Percentiles rank a stretch among this genome's conserved stretches.
phyloP scores from a whole-genome alignment of 2,329 filamentous ascomycete species.

The Nigrospora sphaerica region DNA sequence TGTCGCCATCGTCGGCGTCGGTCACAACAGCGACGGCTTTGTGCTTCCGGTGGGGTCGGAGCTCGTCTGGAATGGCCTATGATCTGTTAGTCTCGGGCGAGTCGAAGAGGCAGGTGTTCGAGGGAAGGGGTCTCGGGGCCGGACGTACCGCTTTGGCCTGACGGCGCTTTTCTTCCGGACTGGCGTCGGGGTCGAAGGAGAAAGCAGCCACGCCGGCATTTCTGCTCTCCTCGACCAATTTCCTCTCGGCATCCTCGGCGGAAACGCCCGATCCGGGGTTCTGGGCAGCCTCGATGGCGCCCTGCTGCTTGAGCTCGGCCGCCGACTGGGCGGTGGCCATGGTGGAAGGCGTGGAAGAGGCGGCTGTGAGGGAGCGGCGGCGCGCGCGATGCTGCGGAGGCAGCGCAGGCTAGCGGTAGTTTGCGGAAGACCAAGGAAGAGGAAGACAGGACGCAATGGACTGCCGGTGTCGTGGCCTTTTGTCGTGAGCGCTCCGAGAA shows the following conservation, averaged over 20 bases:
- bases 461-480: no score
- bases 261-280: slow-evolving; percentile 63
- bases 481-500: no score
- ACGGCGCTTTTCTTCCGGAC: slow-evolving; percentile 73
- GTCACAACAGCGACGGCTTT: slow-evolving; percentile 68
- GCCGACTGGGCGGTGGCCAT: slow-evolving; percentile 28
- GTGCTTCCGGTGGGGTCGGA: slow-evolving; percentile 53
- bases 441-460: neutral
- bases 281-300: slow-evolving; percentile 67
- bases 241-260: slow-evolving; percentile 64
- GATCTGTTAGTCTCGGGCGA: no score
- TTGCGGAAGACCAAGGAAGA: slow-evolving; percentile 1
- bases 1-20: slow-evolving; percentile 68
- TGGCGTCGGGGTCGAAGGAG: slow-evolving; percentile 81
- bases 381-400: slow-evolving; percentile 14
- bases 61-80: slow-evolving; percentile 56
- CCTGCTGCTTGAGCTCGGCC: slow-evolving; percentile 73
- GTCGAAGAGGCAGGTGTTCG: neutral
- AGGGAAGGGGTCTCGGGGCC: neutral
- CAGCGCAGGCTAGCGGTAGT: slow-evolving; percentile 12
- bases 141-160: slow-evolving; percentile 67
- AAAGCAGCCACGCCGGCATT: slow-evolving; percentile 75
- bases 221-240: slow-evolving; percentile 69
- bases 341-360: neutral
- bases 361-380: neutral